phyloP scores from a whole-genome alignment of 306 rosid species.

The Quillaja saponaria region DNA sequence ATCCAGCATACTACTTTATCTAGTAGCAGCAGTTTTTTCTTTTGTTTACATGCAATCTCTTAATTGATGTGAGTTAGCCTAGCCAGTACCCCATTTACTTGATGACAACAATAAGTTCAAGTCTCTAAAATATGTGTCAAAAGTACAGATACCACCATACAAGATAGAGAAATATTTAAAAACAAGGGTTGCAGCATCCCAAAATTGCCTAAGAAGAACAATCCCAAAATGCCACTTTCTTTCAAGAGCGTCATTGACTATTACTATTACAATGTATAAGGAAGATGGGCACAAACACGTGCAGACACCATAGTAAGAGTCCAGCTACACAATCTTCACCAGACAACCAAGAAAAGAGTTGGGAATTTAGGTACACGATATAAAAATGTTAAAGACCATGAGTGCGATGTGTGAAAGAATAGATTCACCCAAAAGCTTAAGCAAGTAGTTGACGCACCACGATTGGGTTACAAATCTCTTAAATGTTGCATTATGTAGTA shows the following conservation, averaged over 20 bases:
- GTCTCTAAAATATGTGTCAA: too few species aligned
- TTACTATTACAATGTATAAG: not conserved
- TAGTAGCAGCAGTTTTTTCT: not conserved
- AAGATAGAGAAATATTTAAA: not conserved
- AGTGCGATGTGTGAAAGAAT: too few species aligned
- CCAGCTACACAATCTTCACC: conserved; percentile 2
- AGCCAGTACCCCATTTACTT: not conserved
- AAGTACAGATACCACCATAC: too few species aligned
- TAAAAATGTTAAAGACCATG: too few species aligned
- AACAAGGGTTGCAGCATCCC: not conserved
- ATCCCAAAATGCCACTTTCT: conserved; percentile 1
- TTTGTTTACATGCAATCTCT: too few species aligned
- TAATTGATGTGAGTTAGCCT: not conserved
- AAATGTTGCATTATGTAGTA: too few species aligned
- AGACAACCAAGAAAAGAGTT: conserved; percentile 1
- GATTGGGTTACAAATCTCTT: too few species aligned
- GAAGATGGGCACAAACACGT: not conserved
- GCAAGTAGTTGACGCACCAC: too few species aligned
- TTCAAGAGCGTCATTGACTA: not conserved
- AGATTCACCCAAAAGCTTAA: too few species aligned
- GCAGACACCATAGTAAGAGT: not conserved
- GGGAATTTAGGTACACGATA: too few species aligned
- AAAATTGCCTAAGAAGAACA: not conserved
- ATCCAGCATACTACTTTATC: not conserved
- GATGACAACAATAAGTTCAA: not conserved